phyloP scores from a whole-genome alignment of 1,284 basidiomycete genomes.

The Mycosarcoma maydis region DNA sequence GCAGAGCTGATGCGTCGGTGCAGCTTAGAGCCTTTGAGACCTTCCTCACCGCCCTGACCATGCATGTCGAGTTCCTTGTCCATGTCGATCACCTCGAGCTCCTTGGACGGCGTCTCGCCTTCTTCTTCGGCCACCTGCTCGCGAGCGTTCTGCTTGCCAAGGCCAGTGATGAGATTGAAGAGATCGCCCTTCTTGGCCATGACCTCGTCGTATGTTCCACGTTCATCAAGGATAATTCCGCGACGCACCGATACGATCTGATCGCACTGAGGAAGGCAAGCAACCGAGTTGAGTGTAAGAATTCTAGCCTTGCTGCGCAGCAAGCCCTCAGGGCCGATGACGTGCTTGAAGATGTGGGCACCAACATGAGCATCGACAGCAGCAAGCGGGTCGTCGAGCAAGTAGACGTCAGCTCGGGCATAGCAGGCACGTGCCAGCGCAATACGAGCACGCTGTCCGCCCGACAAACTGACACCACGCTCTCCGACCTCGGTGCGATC shows the following conservation, averaged over 20 bases:
- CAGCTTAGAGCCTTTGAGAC: conserved; percentile 48
- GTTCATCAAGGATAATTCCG: conserved; percentile 73
- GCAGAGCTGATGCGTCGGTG: conserved; percentile 53
- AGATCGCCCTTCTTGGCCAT: conserved; percentile 72
- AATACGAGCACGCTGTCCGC: conserved; percentile 75
- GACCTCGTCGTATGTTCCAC: conserved; percentile 74
- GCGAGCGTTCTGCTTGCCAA: conserved; percentile 64
- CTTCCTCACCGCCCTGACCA: conserved; percentile 46
- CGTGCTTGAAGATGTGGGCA: conserved; percentile 64
- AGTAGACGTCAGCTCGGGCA: conserved; percentile 74
- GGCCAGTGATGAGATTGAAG: conserved; percentile 69
- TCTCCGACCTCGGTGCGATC: conserved; percentile 75
- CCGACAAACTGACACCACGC: conserved; percentile 70
- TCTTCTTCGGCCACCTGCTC: conserved; percentile 43
- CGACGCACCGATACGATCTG: conserved; percentile 80
- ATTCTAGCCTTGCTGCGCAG: conserved; percentile 63
- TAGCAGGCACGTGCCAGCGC: conserved; percentile 80
- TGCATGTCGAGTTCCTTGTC: conserved; percentile 47
- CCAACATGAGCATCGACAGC: conserved; percentile 70
- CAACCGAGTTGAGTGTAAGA: conserved; percentile 66
- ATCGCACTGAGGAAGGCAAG: conserved; percentile 72
- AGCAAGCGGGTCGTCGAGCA: conserved; percentile 80
- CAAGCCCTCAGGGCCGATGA: conserved; percentile 53
- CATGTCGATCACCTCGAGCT: conserved; percentile 42
- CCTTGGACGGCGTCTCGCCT: conserved; percentile 28